These are phyloP conservation scores for Hyphodiscus hymeniophilus DNA, from an alignment of 495 filamentous ascomycete species.

Conservation along the genomic window DNA sequence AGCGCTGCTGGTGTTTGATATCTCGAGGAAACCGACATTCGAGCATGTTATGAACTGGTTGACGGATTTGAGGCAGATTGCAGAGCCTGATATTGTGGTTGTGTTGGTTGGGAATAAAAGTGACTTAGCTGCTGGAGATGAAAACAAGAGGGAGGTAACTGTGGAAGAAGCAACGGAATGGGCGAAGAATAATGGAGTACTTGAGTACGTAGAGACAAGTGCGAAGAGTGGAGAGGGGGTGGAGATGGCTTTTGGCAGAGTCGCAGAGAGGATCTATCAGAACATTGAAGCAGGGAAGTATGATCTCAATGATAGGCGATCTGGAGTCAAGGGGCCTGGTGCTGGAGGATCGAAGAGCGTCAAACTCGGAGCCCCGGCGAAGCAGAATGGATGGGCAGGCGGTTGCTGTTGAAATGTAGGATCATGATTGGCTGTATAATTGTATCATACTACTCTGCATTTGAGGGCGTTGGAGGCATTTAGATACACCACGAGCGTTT, in stretches of 20 bases:
- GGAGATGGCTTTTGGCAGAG: conserved; percentile 84
- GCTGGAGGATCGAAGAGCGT: conserved; percentile 29
- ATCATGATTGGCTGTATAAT: background rate
- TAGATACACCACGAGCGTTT: conserved; percentile 17
- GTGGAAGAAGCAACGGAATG: conserved; percentile 76
- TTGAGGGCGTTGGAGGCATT: conserved; percentile 12
- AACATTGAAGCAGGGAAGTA: conserved; percentile 92
- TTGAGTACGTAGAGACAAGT: conserved; percentile 90
- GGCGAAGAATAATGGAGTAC: conserved; percentile 72
- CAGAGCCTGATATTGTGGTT: conserved; percentile 87
- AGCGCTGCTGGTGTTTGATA: conserved; percentile 91
- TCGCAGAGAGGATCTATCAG: conserved; percentile 87
- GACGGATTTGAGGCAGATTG: conserved; percentile 82
- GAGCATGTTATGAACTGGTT: conserved; percentile 81
- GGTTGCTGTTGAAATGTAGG: background rate
- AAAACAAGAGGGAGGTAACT: conserved; percentile 70
- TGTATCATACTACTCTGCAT: too few species aligned
- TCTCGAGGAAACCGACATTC: conserved; percentile 80
- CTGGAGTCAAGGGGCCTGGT: conserved; percentile 79
- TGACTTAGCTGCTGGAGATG: conserved; percentile 55
- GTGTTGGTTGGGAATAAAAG: conserved; percentile 93
- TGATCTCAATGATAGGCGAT: conserved; percentile 87
- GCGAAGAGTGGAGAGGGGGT: conserved; percentile 92
- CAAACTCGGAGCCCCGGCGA: conserved; percentile 28
- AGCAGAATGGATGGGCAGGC: conserved; percentile 8